Evolutionary conservation across 495 filamentous ascomycete species (phyloP).

Genomic region (Copromyces sp.): DNA sequence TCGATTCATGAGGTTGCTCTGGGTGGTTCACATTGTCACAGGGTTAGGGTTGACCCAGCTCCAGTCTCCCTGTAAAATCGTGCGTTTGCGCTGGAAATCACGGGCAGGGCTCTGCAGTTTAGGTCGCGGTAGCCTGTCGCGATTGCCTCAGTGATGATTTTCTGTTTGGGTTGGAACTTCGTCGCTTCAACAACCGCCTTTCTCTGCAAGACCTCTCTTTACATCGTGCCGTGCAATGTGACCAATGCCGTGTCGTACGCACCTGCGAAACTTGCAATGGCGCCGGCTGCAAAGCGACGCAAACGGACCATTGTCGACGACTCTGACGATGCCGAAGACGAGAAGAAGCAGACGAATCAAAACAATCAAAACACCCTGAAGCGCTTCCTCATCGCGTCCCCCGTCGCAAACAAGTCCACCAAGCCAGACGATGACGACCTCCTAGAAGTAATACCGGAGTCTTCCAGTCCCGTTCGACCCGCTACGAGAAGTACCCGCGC

Average conservation of each 20-base stretch:
- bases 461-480: slow-evolving; percentile 25
- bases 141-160: neutral
- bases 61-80: neutral
- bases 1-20: neutral
- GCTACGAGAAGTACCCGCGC: slow-evolving; percentile 19
- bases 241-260: slow-evolving; percentile 13
- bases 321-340: slow-evolving; percentile 21
- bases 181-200: neutral
- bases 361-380: slow-evolving; percentile 27
- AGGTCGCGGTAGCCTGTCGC: neutral
- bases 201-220: neutral
- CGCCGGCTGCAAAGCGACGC: slow-evolving; percentile 45
- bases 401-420: slow-evolving; percentile 18
- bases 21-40: neutral
- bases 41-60: neutral
- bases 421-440: neutral
- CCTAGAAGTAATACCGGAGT: slow-evolving; percentile 8
- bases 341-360: slow-evolving; percentile 11
- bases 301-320: slow-evolving; percentile 36
- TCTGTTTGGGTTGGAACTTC: neutral
- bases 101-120: neutral
- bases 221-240: slow-evolving; percentile 4
- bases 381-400: slow-evolving; percentile 35
- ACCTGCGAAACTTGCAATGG: slow-evolving; percentile 30
- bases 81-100: neutral